Evolutionary conservation across 1,139 yeast species (phyloP).

Genomic region (Zygosaccharomyces pseudobailii): DNA sequence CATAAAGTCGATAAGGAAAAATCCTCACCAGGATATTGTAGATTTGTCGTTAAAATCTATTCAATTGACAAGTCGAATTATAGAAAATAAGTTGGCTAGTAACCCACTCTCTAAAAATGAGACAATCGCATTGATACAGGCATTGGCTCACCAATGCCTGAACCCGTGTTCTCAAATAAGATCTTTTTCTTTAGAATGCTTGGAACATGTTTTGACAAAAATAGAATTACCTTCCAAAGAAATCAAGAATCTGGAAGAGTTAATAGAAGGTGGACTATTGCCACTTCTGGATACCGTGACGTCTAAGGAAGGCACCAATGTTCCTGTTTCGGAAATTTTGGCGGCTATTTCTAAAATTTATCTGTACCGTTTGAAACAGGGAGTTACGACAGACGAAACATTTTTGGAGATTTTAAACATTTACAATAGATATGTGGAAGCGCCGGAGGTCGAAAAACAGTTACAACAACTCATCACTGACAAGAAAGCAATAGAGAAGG

Average conservation of each 20-base stretch:
- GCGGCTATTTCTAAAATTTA: constrained; percentile 67
- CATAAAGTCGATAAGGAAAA: constrained; percentile 42
- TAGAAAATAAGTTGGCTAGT: constrained; percentile 26
- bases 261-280: constrained; percentile 69
- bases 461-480: constrained; percentile 37
- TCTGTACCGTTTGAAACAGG: constrained; percentile 48
- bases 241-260: constrained; percentile 44
- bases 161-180: constrained; percentile 82
- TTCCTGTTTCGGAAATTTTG: constrained; percentile 9
- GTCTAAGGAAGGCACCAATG: constrained; percentile 7
- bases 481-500: constrained; percentile 33
- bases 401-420: constrained; percentile 47
- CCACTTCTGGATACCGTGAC: constrained; percentile 51
- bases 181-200: constrained; percentile 51
- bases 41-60: constrained; percentile 60
- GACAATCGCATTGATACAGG: constrained; percentile 61
- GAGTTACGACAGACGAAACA: constrained; percentile 40
- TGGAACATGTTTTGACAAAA: constrained; percentile 46
- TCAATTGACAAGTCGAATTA: constrained; percentile 50
- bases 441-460: constrained; percentile 38
- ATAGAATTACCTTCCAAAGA: constrained; percentile 32
- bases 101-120: constrained; percentile 29
- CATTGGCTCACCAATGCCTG: constrained; percentile 81
- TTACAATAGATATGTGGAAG: constrained; percentile 44
- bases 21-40: constrained; percentile 50